phyloP scores from a whole-genome alignment of 345 rosid species.

The Trapa bicornis region DNA sequence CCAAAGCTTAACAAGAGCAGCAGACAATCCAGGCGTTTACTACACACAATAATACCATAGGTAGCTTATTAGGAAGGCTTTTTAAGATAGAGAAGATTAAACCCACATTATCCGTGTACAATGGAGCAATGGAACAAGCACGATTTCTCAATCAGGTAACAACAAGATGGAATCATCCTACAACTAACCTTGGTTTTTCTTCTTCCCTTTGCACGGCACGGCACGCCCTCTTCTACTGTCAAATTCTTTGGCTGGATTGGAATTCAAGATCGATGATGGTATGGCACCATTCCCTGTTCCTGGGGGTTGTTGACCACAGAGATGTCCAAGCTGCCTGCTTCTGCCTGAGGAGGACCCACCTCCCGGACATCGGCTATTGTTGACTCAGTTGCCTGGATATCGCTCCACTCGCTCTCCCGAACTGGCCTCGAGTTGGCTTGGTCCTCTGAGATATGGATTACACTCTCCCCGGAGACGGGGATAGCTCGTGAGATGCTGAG shows the following conservation, averaged over 20 bases:
- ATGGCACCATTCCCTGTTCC: slow-evolving; percentile 28
- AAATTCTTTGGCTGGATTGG: background rate
- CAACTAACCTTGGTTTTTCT: background rate
- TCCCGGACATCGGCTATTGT: slow-evolving; percentile 73
- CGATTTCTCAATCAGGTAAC: background rate
- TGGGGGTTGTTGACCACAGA: slow-evolving; percentile 47
- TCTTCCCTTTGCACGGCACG: background rate
- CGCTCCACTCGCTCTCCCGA: slow-evolving; percentile 70
- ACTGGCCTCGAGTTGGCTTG: slow-evolving; percentile 43
- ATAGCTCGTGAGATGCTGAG: slow-evolving; percentile 49
- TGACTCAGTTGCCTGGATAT: slow-evolving; percentile 82
- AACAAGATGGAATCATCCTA: background rate
- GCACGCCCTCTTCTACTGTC: background rate
- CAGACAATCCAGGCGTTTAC: too few relatives aligned
- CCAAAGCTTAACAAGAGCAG: too few relatives aligned
- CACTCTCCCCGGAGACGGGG: slow-evolving; percentile 38
- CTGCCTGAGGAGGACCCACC: slow-evolving; percentile 45
- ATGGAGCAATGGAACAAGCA: background rate
- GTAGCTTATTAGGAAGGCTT: background rate
- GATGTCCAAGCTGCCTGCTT: slow-evolving; percentile 64
- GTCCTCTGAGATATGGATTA: slow-evolving; percentile 50
- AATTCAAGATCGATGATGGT: slow-evolving; percentile 52
- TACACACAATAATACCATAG: background rate
- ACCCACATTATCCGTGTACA: background rate
- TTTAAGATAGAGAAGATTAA: background rate